These are phyloP conservation scores for Nigrospora osmanthi DNA, from an alignment of 2,329 filamentous ascomycete genomes.

Conservation along the genomic window DNA sequence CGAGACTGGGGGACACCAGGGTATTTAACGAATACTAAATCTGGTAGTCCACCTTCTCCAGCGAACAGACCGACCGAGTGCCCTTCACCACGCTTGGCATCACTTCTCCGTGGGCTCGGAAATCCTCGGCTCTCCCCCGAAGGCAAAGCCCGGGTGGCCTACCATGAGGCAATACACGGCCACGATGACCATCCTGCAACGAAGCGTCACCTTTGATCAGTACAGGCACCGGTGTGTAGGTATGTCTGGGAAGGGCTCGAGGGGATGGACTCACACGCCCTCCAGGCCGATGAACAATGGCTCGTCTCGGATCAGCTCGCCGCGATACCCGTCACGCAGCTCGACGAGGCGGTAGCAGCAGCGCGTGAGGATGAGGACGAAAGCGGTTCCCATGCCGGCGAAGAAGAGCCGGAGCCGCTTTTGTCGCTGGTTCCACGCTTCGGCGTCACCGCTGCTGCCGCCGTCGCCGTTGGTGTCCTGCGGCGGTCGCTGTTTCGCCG, in stretches of 20 bases:
- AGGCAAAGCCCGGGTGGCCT: too few species aligned
- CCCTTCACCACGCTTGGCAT: too few species aligned
- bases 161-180: too few species aligned
- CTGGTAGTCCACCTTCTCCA: too few species aligned
- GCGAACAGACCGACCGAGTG: too few species aligned
- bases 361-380: constrained; percentile 46
- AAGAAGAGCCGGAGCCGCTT: constrained; percentile 39
- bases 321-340: constrained; percentile 47
- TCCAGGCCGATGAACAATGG: constrained; percentile 40
- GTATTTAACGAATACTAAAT: too few species aligned
- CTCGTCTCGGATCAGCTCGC: constrained; percentile 39
- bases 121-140: too few species aligned
- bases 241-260: not conserved
- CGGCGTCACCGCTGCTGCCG: not conserved
- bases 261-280: constrained; percentile 20
- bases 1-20: too few species aligned
- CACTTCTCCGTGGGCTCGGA: too few species aligned
- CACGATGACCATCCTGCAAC: too few species aligned
- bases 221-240: not conserved
- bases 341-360: constrained; percentile 53
- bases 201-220: too few species aligned
- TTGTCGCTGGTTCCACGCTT: not conserved
- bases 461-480: not conserved
- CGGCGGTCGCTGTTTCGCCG: not conserved
- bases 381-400: constrained; percentile 36